phyloP scores from a whole-genome alignment of 192 early-diverging fungal genomes.

The Rhizoclosmatium globosum region DNA sequence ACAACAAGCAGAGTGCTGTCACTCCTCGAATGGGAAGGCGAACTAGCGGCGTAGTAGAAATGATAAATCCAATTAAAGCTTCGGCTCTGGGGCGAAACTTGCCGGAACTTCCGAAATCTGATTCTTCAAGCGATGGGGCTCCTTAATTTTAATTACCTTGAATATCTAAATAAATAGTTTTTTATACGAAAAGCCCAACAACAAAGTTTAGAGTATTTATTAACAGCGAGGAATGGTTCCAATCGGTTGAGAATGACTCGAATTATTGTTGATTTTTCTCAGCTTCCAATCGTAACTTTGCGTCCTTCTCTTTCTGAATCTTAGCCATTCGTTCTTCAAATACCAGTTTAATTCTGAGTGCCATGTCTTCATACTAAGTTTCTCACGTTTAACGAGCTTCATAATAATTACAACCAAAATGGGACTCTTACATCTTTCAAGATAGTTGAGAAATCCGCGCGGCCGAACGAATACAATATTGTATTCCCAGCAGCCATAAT shows the following conservation, averaged over 20 bases:
- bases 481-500: slow-evolving; percentile 44
- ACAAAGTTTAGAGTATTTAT: too few relatives aligned
- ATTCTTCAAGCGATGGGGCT: not conserved
- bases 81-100: not conserved
- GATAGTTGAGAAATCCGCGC: slow-evolving; percentile 46
- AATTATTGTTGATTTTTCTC: not conserved
- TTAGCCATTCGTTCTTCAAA: slow-evolving; percentile 58
- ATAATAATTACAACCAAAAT: not conserved
- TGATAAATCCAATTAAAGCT: slow-evolving; percentile 23
- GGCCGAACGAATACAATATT: slow-evolving; percentile 46
- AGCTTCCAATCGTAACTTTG: slow-evolving; percentile 33
- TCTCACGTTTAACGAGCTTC: not conserved
- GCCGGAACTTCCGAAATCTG: slow-evolving; percentile 33
- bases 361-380: slow-evolving; percentile 50
- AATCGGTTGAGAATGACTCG: too few relatives aligned
- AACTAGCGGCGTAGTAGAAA: slow-evolving; percentile 20
- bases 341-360: slow-evolving; percentile 43
- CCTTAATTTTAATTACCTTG: too few relatives aligned
- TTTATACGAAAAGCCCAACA: too few relatives aligned
- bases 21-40: slow-evolving; percentile 27
- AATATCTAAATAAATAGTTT: too few relatives aligned
- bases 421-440: slow-evolving; percentile 35
- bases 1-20: not conserved
- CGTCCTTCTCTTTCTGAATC: slow-evolving; percentile 52
- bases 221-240: too few relatives aligned